phyloP scores from a whole-genome alignment of 345 rosid genomes.

The Rubroshorea leprosula region DNA sequence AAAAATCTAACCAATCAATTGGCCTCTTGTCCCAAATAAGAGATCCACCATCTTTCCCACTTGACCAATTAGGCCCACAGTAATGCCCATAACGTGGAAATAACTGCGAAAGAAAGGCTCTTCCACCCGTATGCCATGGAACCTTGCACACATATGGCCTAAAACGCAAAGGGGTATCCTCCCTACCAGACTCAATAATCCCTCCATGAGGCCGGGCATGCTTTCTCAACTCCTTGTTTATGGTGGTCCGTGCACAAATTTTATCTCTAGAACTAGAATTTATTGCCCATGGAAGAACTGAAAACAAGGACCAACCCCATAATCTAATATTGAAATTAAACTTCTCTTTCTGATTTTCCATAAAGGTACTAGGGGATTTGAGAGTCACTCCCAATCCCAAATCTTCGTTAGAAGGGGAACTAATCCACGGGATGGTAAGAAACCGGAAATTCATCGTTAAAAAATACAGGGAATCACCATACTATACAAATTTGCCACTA shows the following conservation, averaged over 20 bases:
- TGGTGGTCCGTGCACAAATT: conserved; percentile 42
- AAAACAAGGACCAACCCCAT: conserved; percentile 59
- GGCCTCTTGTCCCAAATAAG: conserved; percentile 88
- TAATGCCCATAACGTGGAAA: conserved; percentile 95
- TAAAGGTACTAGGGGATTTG: conserved; percentile 22
- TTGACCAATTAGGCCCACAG: conserved; percentile 99
- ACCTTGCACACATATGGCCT: conserved; percentile 90
- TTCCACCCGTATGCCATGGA: conserved; percentile 92
- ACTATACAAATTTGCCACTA: conserved; percentile 1
- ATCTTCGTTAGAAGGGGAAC: conserved; percentile 28
- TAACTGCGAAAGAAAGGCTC: conserved; percentile 83
- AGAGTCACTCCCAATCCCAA: conserved; percentile 29
- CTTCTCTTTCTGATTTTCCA: conserved; percentile 35
- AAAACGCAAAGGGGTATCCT: conserved; percentile 45
- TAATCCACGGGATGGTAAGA: conserved; percentile 38
- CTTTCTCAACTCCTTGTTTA: conserved; percentile 56
- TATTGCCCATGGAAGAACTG: conserved; percentile 62
- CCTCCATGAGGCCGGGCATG: conserved; percentile 33
- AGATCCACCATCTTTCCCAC: conserved; percentile 86
- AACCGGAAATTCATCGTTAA: conserved; percentile 44
- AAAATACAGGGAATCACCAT: not conserved
- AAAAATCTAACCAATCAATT: conserved; percentile 92
- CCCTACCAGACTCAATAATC: conserved; percentile 15
- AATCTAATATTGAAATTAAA: conserved; percentile 33
- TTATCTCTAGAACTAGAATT: conserved; percentile 24